These are phyloP conservation scores for Calonectria pteridis DNA, from an alignment of 2,329 filamentous ascomycete genomes.

Conservation along the genomic window DNA sequence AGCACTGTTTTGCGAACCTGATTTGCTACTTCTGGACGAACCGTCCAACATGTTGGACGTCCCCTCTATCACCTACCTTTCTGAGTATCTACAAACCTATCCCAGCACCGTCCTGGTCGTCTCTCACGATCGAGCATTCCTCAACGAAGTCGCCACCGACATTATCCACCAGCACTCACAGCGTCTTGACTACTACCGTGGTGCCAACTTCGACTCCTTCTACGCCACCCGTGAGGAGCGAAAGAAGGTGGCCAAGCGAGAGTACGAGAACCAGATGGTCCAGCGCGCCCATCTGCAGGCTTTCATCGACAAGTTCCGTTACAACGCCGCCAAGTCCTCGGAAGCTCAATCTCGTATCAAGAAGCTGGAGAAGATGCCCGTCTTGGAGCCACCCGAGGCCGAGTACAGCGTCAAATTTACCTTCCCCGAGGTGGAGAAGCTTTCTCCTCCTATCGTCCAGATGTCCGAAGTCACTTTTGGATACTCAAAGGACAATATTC, in stretches of 20 bases:
- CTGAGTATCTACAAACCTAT: constrained; percentile 93
- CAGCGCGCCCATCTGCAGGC: constrained; percentile 93
- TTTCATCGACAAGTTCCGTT: constrained; percentile 99
- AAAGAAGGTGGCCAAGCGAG: constrained; percentile 94
- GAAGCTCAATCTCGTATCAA: constrained; percentile 99
- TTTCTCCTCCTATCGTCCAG: constrained; percentile 97
- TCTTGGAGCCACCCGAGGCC: constrained; percentile 88
- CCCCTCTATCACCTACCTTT: constrained; percentile 98
- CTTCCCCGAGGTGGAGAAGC: constrained; percentile 97
- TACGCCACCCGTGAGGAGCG: constrained; percentile 98
- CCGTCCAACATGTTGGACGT: constrained; percentile 99
- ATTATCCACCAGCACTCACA: constrained; percentile 99
- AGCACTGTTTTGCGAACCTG: constrained; percentile 97
- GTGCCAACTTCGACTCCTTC: constrained; percentile 96
- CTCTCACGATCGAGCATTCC: constrained; percentile 98
- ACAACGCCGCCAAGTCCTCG: constrained; percentile 98
- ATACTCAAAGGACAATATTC: constrained; percentile 82
- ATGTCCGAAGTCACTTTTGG: constrained; percentile 95
- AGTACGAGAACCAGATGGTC: constrained; percentile 99
- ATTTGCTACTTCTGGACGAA: constrained; percentile 96
- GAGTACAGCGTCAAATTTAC: constrained; percentile 98
- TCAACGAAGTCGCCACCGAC: constrained; percentile 99
- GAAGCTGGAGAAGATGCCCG: constrained; percentile 97
- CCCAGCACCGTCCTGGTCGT: constrained; percentile 96
- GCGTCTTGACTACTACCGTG: constrained; percentile 97